A percentile compares a stretch with the other conserved stretches of the same genome.
Conservation (phyloP, 129 eudicot genomes). For the Tanacetum coccineum region DNA sequence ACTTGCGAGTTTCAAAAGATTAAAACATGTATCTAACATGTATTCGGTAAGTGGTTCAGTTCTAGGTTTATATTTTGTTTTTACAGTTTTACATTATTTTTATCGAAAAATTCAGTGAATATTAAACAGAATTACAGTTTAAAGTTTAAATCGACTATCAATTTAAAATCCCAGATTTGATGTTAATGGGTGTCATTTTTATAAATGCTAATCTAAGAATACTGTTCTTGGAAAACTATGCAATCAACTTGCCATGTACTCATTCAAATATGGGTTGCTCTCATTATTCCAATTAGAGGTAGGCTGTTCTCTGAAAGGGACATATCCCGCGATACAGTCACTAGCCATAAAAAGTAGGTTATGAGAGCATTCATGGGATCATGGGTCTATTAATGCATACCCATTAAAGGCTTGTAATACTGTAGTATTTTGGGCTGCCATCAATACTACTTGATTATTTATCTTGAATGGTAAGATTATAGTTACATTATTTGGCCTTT, state of each 20-base stretch:
- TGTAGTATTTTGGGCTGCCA: not conserved
- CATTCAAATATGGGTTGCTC: constrained; percentile 2
- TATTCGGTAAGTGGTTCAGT: constrained; percentile 53
- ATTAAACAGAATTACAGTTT: not conserved
- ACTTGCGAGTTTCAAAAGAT: constrained; percentile 84
- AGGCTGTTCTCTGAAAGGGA: constrained; percentile 23
- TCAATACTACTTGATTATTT: constrained; percentile 11
- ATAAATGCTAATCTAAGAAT: not conserved
- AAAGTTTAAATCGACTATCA: not conserved
- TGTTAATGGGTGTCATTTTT: not conserved
- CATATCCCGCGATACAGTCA: constrained; percentile 2
- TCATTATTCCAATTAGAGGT: not conserved
- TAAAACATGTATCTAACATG: constrained; percentile 66
- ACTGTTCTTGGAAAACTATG: not conserved
- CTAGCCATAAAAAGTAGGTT: constrained; percentile 21
- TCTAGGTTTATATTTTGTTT: not conserved
- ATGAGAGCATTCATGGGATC: not conserved
- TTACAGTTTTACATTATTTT: not conserved
- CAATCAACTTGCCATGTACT: not conserved
- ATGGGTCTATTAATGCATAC: constrained; percentile 1
- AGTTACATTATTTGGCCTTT: not conserved
- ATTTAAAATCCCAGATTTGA: not conserved
- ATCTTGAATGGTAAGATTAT: not conserved
- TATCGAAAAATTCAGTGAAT: not conserved
- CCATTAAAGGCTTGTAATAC: constrained; percentile 15